Evolutionary conservation across 2,329 filamentous ascomycete genomes (phyloP), one percentile per base, ranked within the genome.

Genomic region (Sporothrix globosa): DNA sequence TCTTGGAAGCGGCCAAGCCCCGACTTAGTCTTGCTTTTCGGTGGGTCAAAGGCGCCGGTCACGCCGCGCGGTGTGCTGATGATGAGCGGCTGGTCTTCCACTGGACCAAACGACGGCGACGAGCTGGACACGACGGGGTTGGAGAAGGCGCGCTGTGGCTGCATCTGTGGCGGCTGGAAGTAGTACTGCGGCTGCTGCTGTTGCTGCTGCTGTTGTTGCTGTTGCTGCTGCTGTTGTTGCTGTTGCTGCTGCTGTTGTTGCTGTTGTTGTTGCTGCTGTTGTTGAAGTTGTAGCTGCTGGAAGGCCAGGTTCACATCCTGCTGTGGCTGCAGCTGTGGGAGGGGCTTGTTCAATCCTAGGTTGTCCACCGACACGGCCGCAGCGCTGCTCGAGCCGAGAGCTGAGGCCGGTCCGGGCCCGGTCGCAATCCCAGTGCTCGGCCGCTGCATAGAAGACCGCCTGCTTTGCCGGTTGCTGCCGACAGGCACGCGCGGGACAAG

Each of bases 41-140:
- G 83, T 1, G 79, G 75, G 70, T 88, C 86, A 73, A 83, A 86
- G 0, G 83, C 85, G 2, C 86, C 86, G 0, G 82, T 79, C 10
- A 88, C 81, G 19, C 87, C 87, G 11, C 79, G 82, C 0, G 86
- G 86, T 3, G 87, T 88, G 77, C 86, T 88, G 76, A 89, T 88
- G 69, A 88, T 88, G 34, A 88, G 80, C 4, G 87, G 86, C 68
- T 84, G 83, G 50, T 88, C 85, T 34, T 84, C 79, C 3, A 73
- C 72, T 5, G 75, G 76, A 19, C 77, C 34, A 44, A 66, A 34
- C 13, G 54, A 72, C 14, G 69, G 58, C 21, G 46, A 76, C 71
- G 69, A 75, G 74, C 66, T 71, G 73, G 70, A 75, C 74, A 73
- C 73, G 74, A 61, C 44, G 1, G 70, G 66, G 53, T 68, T 70